These are phyloP conservation scores for Aspergillus melleus DNA, from an alignment of 2,329 filamentous ascomycete genomes.

Conservation along the genomic window DNA sequence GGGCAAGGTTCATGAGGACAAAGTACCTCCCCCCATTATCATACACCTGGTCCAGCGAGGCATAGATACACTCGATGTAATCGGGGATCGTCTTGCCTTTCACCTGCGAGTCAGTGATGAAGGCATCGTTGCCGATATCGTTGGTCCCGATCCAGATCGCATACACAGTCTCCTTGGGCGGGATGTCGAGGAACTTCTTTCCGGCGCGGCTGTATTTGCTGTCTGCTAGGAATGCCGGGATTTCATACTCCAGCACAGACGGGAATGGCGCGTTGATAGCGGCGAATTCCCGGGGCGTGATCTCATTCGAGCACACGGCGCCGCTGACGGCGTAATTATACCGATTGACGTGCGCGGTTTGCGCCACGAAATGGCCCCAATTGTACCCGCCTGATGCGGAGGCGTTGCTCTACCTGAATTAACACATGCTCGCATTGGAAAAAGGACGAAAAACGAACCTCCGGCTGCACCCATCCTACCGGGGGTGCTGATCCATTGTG, in stretches of 20 bases:
- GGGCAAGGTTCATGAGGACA: constrained; percentile 68
- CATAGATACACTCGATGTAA: constrained; percentile 69
- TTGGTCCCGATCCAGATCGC: constrained; percentile 81
- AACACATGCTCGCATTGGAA: not conserved
- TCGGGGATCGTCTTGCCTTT: constrained; percentile 60
- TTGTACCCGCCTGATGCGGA: constrained; percentile 66
- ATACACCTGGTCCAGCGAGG: constrained; percentile 64
- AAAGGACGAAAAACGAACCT: constrained; percentile 31
- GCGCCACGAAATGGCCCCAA: constrained; percentile 68
- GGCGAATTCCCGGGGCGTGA: constrained; percentile 57
- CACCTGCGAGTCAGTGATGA: constrained; percentile 65
- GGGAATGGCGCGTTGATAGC: constrained; percentile 44
- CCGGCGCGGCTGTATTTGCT: constrained; percentile 19
- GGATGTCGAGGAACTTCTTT: constrained; percentile 40
- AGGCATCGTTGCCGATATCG: constrained; percentile 66
- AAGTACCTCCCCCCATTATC: constrained; percentile 67
- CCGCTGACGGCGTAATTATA: constrained; percentile 73
- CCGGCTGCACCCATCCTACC: constrained; percentile 55
- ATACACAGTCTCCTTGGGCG: constrained; percentile 65
- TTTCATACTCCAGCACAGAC: constrained; percentile 52
- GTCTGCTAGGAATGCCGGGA: constrained; percentile 45
- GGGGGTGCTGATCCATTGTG: constrained; percentile 64
- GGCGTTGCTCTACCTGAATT: constrained; percentile 37
- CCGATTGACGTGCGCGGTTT: constrained; percentile 52
- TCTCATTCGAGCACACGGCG: constrained; percentile 69